phyloP scores from a whole-genome alignment of 129 eudicot species.

The Flaveria ramosissima region DNA sequence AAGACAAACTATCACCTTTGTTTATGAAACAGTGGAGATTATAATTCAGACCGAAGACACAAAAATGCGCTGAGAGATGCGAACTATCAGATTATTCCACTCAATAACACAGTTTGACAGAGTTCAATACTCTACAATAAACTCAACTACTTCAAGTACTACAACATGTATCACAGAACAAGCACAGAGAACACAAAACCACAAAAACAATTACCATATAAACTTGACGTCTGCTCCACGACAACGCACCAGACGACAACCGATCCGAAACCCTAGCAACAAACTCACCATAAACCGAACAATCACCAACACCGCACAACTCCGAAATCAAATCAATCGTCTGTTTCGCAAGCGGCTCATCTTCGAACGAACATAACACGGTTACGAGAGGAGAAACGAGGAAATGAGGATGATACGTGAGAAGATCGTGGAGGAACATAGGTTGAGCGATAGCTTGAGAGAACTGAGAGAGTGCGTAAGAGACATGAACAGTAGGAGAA shows the following conservation, averaged over 20 bases:
- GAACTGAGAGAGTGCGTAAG: slow-evolving; percentile 94
- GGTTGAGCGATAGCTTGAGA: slow-evolving; percentile 71
- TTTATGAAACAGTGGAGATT: not conserved
- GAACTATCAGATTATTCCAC: not conserved
- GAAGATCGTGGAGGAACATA: slow-evolving; percentile 41
- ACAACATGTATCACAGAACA: slow-evolving; percentile 3
- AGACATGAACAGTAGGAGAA: slow-evolving; percentile 80
- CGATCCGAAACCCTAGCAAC: slow-evolving; percentile 59
- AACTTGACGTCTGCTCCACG: slow-evolving; percentile 78
- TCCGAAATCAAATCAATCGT: slow-evolving; percentile 44
- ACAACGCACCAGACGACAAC: slow-evolving; percentile 49
- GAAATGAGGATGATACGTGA: slow-evolving; percentile 76
- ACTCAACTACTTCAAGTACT: not conserved
- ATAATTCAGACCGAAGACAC: not conserved
- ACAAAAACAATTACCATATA: slow-evolving; percentile 51
- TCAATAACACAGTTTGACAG: not conserved
- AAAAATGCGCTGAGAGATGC: slow-evolving; percentile 7
- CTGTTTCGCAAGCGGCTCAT: slow-evolving; percentile 73
- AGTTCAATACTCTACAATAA: not conserved
- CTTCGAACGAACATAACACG: slow-evolving; percentile 52
- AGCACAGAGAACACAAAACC: not conserved
- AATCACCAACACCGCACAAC: slow-evolving; percentile 43
- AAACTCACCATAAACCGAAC: slow-evolving; percentile 55
- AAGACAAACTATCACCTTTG: not conserved
- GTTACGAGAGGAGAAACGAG: slow-evolving; percentile 71